These are phyloP conservation scores for Thymus quinquecostatus DNA, from an alignment of 257 asterid species.

Conservation along the genomic window DNA sequence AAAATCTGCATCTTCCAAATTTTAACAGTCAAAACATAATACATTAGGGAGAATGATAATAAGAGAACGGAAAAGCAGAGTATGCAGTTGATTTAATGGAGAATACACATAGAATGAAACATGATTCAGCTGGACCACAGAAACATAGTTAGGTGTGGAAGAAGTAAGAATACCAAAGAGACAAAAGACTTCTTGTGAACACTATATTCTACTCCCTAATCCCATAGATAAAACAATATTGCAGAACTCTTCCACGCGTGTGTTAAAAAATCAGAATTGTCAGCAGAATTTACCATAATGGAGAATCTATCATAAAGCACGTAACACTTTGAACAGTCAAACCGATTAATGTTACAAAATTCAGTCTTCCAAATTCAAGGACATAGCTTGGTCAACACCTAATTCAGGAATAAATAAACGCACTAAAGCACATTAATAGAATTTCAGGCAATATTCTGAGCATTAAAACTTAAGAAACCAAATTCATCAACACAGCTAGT, in stretches of 20 bases:
- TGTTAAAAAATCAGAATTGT: slow-evolving; percentile 10
- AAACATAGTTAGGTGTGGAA: slow-evolving; percentile 18
- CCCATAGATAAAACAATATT: not conserved
- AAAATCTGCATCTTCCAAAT: slow-evolving; percentile 25
- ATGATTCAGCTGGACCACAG: slow-evolving; percentile 26
- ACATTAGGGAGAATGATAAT: slow-evolving; percentile 21
- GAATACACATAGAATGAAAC: slow-evolving; percentile 3
- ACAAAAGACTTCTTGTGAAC: slow-evolving; percentile 4
- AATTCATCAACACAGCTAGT: not conserved
- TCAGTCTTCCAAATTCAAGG: not conserved
- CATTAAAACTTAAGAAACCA: not conserved
- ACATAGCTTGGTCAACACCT: slow-evolving; percentile 8
- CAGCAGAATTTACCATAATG: slow-evolving; percentile 11
- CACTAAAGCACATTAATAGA: not conserved
- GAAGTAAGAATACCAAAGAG: slow-evolving; percentile 14
- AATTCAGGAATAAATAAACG: not conserved
- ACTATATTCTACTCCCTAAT: slow-evolving; percentile 3
- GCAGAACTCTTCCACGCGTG: not conserved
- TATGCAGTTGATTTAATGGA: slow-evolving; percentile 3
- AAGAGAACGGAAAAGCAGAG: slow-evolving; percentile 15
- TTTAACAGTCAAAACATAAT: slow-evolving; percentile 13
- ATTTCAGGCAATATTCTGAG: not conserved
- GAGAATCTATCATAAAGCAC: slow-evolving; percentile 13
- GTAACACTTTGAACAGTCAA: not conserved
- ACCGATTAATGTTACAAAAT: not conserved